Conservation (phyloP, 805 yeast species). For the Danielia reshetovae region DNA sequence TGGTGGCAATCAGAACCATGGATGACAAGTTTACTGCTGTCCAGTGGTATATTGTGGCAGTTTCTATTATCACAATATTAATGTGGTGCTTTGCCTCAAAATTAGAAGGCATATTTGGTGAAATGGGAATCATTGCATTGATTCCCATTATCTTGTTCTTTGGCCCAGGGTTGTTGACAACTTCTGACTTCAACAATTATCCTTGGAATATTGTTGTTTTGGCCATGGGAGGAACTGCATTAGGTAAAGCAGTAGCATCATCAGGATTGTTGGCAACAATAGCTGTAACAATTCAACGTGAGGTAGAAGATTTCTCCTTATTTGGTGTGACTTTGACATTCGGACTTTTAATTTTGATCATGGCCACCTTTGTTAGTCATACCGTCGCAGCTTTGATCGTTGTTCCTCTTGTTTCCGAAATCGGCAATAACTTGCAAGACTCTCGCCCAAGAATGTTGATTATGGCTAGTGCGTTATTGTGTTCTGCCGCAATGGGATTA, state of each 20-base stretch:
- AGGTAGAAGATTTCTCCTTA: constrained; percentile 39
- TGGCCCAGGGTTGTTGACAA: constrained; percentile 46
- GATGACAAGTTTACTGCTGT: constrained; percentile 42
- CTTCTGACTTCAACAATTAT: constrained; percentile 47
- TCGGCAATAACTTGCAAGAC: constrained; percentile 69
- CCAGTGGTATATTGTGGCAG: constrained; percentile 41
- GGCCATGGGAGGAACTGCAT: constrained; percentile 55
- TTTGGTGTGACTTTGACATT: constrained; percentile 45
- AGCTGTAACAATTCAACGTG: constrained; percentile 41
- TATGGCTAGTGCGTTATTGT: constrained; percentile 59
- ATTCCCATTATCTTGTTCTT: constrained; percentile 47
- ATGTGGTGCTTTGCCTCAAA: constrained; percentile 48
- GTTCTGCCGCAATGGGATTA: constrained; percentile 95
- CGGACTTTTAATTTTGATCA: constrained; percentile 72
- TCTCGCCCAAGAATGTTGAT: constrained; percentile 86
- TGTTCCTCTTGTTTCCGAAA: constrained; percentile 84
- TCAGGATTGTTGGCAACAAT: constrained; percentile 46
- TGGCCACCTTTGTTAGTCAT: constrained; percentile 95
- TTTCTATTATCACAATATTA: constrained; percentile 41
- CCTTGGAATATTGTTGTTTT: constrained; percentile 54
- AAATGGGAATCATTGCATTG: constrained; percentile 45
- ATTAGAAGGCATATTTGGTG: constrained; percentile 42
- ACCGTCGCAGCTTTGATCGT: constrained; percentile 95
- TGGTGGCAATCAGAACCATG: constrained; percentile 45
- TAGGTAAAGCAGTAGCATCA: constrained; percentile 48